A percentile compares a stretch with the other conserved stretches of the same genome.
Evolutionary conservation across 2,329 filamentous ascomycete genomes (phyloP).

Genomic region (Phoma sp.): DNA sequence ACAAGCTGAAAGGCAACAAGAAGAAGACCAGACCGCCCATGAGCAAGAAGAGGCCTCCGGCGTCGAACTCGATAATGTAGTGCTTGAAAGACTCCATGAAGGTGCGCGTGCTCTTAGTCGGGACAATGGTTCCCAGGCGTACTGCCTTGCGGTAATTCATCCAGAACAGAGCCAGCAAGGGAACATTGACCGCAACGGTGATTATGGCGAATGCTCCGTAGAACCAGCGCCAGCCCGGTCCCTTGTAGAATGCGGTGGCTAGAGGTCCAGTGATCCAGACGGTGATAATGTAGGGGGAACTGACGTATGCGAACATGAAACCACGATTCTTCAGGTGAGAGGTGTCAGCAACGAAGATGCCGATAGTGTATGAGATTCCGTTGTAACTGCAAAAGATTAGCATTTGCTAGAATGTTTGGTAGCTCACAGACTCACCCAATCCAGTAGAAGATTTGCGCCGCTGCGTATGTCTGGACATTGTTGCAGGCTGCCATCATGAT

Average conservation of each 20-base stretch:
- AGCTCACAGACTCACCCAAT: slow-evolving; percentile 63
- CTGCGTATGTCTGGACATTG: slow-evolving; percentile 66
- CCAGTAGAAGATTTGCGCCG: slow-evolving; percentile 70
- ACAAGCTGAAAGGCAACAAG: slow-evolving; percentile 71
- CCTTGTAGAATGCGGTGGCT: slow-evolving; percentile 50
- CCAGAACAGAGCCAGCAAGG: slow-evolving; percentile 66
- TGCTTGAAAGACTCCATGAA: slow-evolving; percentile 56
- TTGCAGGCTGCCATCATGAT: slow-evolving; percentile 72
- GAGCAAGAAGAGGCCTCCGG: slow-evolving; percentile 67
- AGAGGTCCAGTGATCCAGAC: slow-evolving; percentile 30
- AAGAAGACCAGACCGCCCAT: slow-evolving; percentile 69
- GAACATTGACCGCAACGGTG: slow-evolving; percentile 65
- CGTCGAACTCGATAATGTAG: slow-evolving; percentile 69
- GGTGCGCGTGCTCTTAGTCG: slow-evolving; percentile 54
- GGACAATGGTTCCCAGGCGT: slow-evolving; percentile 59
- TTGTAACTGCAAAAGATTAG: slow-evolving; percentile 38
- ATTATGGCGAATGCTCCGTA: slow-evolving; percentile 72
- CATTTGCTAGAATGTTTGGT: neutral
- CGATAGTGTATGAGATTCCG: slow-evolving; percentile 66
- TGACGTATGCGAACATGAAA: slow-evolving; percentile 62
- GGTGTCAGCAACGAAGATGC: slow-evolving; percentile 72
- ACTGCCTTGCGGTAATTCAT: slow-evolving; percentile 66
- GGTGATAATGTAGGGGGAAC: slow-evolving; percentile 30
- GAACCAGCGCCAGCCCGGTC: slow-evolving; percentile 69
- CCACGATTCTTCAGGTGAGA: slow-evolving; percentile 68